phyloP scores from a whole-genome alignment of 2,329 filamentous ascomycete species.

The Calonectria leucothoes region DNA sequence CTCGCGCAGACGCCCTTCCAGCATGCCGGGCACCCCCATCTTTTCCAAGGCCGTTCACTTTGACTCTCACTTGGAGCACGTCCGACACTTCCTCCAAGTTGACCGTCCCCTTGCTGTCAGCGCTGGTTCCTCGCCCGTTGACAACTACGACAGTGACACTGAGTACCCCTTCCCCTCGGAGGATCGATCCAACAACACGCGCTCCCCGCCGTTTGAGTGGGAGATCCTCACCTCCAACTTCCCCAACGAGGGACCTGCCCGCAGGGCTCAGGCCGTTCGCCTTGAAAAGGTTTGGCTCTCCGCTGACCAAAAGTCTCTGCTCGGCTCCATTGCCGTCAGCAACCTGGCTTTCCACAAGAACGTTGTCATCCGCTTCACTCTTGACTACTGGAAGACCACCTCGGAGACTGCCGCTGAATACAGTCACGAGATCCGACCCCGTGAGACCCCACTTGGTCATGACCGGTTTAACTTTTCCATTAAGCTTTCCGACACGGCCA shows the following conservation, averaged over 20 bases:
- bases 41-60: conserved; percentile 99
- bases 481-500: conserved; percentile 89
- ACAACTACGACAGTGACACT: conserved; percentile 85
- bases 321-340: conserved; percentile 85
- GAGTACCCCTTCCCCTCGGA: conserved; percentile 86
- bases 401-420: conserved; percentile 95
- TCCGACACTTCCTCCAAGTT: conserved; percentile 93
- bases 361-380: conserved; percentile 92
- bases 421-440: conserved; percentile 79
- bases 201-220: conserved; percentile 78
- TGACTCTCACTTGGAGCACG: conserved; percentile 94
- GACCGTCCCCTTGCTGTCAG: conserved; percentile 97
- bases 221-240: conserved; percentile 90
- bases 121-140: conserved; percentile 90
- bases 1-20: conserved; percentile 86
- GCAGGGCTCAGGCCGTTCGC: conserved; percentile 76
- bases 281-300: conserved; percentile 91
- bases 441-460: conserved; percentile 73
- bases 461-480: conserved; percentile 96
- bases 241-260: conserved; percentile 65
- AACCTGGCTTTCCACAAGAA: conserved; percentile 92
- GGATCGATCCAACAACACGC: conserved; percentile 47
- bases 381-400: conserved; percentile 99
- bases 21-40: conserved; percentile 96
- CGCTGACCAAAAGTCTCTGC: conserved; percentile 84